Conservation (phyloP, 805 yeast species). For the Kuraishia ogatae region DNA sequence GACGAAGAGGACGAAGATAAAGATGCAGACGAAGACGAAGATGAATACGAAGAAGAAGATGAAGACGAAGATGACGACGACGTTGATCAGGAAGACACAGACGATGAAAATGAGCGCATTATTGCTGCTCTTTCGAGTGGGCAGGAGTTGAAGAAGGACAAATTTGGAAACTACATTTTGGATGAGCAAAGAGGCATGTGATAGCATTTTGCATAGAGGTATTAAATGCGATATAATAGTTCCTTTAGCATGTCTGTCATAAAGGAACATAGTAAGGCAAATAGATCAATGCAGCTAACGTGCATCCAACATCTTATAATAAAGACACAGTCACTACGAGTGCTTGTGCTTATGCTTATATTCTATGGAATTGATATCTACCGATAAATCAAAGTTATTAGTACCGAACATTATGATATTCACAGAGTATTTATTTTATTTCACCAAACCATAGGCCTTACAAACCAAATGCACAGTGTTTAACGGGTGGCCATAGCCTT, state of each 20-base stretch:
- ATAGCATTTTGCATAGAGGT: no score
- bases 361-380: no score
- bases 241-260: no score
- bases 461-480: slow-evolving; percentile 16
- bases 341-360: no score
- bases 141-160: slow-evolving; percentile 67
- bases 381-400: background rate
- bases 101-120: slow-evolving; percentile 40
- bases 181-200: slow-evolving; percentile 25
- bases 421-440: background rate
- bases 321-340: no score
- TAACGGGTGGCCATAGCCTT: slow-evolving; percentile 96
- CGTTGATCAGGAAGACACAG: slow-evolving; percentile 23
- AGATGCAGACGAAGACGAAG: no score
- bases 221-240: no score
- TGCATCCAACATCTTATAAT: no score
- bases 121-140: slow-evolving; percentile 64
- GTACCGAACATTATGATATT: background rate
- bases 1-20: slow-evolving; percentile 28
- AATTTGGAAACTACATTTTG: slow-evolving; percentile 70
- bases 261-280: no score
- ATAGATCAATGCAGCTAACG: no score
- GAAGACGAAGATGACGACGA: slow-evolving; percentile 28
- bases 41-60: slow-evolving; percentile 22
- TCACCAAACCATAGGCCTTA: background rate